Evolutionary conservation across 805 yeast genomes (phyloP).

Genomic region (Crinitomyces ghanaensis): DNA sequence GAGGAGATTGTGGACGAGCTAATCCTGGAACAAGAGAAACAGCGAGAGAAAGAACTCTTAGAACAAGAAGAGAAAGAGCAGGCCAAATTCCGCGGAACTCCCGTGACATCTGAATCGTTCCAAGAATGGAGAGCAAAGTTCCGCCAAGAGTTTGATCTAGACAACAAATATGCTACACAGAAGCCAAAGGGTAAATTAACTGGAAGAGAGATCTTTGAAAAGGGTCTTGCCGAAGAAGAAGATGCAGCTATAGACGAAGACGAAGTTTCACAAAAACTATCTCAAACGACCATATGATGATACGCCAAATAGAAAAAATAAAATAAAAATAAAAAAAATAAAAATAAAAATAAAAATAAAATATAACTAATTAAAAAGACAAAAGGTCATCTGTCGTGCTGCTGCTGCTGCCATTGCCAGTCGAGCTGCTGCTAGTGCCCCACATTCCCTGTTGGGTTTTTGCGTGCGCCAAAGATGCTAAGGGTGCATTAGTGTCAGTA

Average conservation of each 20-base stretch:
- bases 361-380: slow-evolving; percentile 2
- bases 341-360: neutral
- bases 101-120: slow-evolving; percentile 72
- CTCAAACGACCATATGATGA: no score
- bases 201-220: slow-evolving; percentile 83
- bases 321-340: neutral
- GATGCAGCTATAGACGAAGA: slow-evolving; percentile 40
- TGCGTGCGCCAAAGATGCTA: slow-evolving; percentile 21
- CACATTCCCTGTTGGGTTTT: slow-evolving; percentile 22
- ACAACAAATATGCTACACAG: slow-evolving; percentile 32
- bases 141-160: slow-evolving; percentile 61
- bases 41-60: slow-evolving; percentile 45
- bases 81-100: slow-evolving; percentile 82
- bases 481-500: slow-evolving; percentile 9
- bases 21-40: slow-evolving; percentile 40
- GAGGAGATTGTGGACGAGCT: slow-evolving; percentile 57
- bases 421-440: slow-evolving; percentile 8
- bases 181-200: slow-evolving; percentile 70
- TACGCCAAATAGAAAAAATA: no score
- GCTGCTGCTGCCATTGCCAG: neutral
- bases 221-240: slow-evolving; percentile 67
- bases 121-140: slow-evolving; percentile 60
- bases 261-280: no score
- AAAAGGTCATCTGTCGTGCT: slow-evolving; percentile 3
- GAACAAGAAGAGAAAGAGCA: slow-evolving; percentile 74